Evolutionary conservation across 2,329 filamentous ascomycete species (phyloP).

Genomic region (Leptoxyphium fumago): DNA sequence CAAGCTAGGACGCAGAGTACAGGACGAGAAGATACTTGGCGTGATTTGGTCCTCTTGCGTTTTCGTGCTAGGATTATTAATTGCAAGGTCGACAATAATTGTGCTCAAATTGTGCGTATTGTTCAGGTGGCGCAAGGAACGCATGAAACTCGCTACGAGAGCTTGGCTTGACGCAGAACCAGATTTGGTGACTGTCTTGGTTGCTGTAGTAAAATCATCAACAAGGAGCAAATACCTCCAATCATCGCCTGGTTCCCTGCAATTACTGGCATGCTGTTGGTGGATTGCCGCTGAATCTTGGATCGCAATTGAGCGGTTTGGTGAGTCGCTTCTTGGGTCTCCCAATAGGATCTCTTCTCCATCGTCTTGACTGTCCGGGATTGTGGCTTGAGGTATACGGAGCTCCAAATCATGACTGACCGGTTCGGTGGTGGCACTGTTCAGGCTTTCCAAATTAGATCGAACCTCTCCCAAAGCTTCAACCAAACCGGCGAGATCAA

Average conservation of each 20-base stretch:
- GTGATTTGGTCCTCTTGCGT: conserved; percentile 9
- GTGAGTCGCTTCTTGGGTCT: too few species aligned
- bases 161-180: conserved; percentile 23
- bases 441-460: conserved; percentile 17
- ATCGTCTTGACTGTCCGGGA: conserved; percentile 20
- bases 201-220: conserved; percentile 14
- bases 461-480: conserved; percentile 32
- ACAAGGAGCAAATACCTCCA: conserved; percentile 10
- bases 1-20: conserved; percentile 23
- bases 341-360: conserved; percentile 25
- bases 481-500: conserved; percentile 33
- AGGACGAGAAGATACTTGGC: conserved; percentile 28
- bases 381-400: conserved; percentile 10
- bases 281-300: too few species aligned
- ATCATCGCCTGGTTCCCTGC: not conserved
- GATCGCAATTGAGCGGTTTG: too few species aligned
- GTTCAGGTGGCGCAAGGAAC: conserved; percentile 26
- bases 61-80: conserved; percentile 3
- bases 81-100: conserved; percentile 22
- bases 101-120: conserved; percentile 23
- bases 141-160: conserved; percentile 27
- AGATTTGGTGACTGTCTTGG: conserved; percentile 15
- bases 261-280: too few species aligned
- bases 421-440: not conserved
- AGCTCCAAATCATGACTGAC: too few species aligned